phyloP scores from a whole-genome alignment of 139 green algal species.

The Volvox reticuliferus region DNA sequence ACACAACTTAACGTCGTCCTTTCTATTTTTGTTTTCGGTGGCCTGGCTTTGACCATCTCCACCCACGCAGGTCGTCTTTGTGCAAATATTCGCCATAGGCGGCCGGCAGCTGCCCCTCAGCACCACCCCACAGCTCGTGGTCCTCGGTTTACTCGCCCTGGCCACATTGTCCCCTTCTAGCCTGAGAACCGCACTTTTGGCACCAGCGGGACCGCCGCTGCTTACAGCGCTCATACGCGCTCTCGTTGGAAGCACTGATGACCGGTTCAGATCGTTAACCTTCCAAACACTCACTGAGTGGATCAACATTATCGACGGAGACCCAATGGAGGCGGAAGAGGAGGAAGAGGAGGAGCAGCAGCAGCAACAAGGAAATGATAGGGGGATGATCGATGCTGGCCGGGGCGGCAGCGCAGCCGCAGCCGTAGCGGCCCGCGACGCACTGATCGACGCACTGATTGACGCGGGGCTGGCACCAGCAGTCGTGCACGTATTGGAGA shows the following conservation, averaged over 20 bases:
- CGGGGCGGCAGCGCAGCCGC: not conserved
- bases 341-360: not conserved
- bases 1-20: too few species aligned
- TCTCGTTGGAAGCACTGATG: not conserved
- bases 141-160: not conserved
- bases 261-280: not conserved
- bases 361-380: not conserved
- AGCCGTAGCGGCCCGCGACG: not conserved
- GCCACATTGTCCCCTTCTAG: not conserved
- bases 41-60: too few species aligned
- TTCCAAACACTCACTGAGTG: slow-evolving; percentile 5
- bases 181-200: not conserved
- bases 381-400: not conserved
- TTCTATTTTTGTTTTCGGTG: too few species aligned
- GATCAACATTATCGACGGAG: not conserved
- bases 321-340: not conserved
- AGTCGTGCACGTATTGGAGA: not conserved
- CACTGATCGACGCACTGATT: not conserved
- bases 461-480: not conserved
- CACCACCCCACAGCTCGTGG: slow-evolving; percentile 22
- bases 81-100: slow-evolving; percentile 16
- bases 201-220: not conserved
- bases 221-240: not conserved
- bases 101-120: slow-evolving; percentile 26
- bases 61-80: slow-evolving; percentile 1